Evolutionary conservation across 129 eudicot species (phyloP), one percentile per base, ranked within the genome.

Genomic region (Rutidosis leptorrhynchoides): DNA sequence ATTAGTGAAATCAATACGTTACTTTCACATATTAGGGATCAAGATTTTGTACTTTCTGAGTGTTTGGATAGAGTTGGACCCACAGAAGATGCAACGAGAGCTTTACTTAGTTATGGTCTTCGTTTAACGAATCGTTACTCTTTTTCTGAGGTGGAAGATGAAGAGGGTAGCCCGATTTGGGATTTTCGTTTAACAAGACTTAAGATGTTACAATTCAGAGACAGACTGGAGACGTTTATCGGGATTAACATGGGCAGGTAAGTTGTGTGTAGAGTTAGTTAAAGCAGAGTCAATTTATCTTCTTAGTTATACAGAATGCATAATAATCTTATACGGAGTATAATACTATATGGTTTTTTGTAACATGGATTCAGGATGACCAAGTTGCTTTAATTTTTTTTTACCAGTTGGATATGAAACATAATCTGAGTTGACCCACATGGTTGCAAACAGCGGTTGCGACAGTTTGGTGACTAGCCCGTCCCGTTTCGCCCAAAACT

Each of bases 191-290:
- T 93, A 80, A 81, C 85, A 62, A 84, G 99, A 70, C 96, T 93
- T 20, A 86, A 86, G 72, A 49, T 93, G 63, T 80, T 93, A 75
- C 96, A 85, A 56, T 86, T 80, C 80, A 79, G 78, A 76, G 99
- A 93, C 78, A 82, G 85, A 80, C 82, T 93, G 67, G 99, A 93
- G 81, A 89, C 99, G 60, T 93, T 88, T 76, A 71, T 93, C 60
- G 99, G 99, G 54, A 86, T 93, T 73, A 93, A 88, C 78, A 88
- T 86, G 98, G 96, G 95, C 84, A 93, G 99, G 99, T 93, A 82
- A 77, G 22, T 57, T 58, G 58, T 62, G 22, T 26, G 35, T 53
- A 49, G 48, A 67, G 5, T 40, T 7, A 25, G 64, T 60, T 59
- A 62, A 58, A 62, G 6, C 54, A 52, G 5, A 28, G 30, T 32